Evolutionary conservation across 164 flowering plant species (phyloP).

Genomic region (Warburgia ugandensis): DNA sequence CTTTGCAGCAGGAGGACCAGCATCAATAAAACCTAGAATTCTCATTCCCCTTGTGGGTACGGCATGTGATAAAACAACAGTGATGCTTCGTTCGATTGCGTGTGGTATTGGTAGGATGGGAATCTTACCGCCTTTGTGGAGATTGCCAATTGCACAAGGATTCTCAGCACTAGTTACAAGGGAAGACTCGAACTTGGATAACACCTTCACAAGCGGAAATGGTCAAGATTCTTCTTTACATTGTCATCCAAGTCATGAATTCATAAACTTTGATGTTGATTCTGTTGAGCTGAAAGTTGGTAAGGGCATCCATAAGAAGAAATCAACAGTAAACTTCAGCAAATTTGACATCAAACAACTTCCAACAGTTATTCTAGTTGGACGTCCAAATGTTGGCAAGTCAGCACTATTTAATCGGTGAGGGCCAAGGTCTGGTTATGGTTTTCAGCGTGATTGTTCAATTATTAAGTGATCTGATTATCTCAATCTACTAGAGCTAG

Average conservation of each 20-base stretch:
- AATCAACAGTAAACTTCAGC: slow-evolving; percentile 52
- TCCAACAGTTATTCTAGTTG: slow-evolving; percentile 74
- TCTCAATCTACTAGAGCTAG: background rate
- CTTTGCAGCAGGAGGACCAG: no score
- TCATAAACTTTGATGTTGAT: background rate
- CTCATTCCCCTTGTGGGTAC: no score
- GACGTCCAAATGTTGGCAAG: slow-evolving; percentile 98
- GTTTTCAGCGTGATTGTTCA: background rate
- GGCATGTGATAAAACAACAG: no score
- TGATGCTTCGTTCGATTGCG: no score
- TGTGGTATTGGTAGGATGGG: no score
- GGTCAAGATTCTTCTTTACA: background rate
- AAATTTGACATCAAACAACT: slow-evolving; percentile 52
- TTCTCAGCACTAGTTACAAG: no score
- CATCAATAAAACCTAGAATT: no score
- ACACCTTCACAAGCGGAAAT: no score
- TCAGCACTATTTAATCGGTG: slow-evolving; percentile 93
- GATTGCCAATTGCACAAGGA: no score
- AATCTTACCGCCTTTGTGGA: no score
- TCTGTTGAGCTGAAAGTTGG: slow-evolving; percentile 5
- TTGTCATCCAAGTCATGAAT: background rate
- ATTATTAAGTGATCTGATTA: background rate
- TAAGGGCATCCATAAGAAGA: slow-evolving; percentile 11
- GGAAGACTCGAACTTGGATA: no score
- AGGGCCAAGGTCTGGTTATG: slow-evolving; percentile 8